These are phyloP conservation scores for Fusarium virguliforme DNA, from an alignment of 2,329 filamentous ascomycete species.

Conservation along the genomic window DNA sequence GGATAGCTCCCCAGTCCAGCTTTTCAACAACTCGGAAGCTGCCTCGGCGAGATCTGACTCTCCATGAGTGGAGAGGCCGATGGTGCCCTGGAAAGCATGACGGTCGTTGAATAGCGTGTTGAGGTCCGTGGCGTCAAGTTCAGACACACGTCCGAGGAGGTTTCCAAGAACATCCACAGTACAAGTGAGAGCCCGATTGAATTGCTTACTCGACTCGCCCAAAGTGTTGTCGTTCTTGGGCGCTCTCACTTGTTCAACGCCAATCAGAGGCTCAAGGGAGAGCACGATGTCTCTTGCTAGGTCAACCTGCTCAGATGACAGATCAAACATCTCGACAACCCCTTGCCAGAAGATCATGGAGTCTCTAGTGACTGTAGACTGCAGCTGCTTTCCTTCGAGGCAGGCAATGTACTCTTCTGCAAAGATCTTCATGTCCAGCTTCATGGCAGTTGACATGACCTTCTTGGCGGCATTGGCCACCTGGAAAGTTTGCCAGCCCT, in stretches of 20 bases:
- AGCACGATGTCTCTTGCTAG: conserved; percentile 83
- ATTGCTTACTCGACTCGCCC: conserved; percentile 68
- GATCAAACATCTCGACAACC: conserved; percentile 80
- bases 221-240: conserved; percentile 62
- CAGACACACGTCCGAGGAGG: conserved; percentile 84
- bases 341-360: conserved; percentile 66
- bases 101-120: conserved; percentile 78
- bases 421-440: conserved; percentile 62
- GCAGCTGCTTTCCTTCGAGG: conserved; percentile 72
- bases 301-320: conserved; percentile 78
- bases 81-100: conserved; percentile 79
- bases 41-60: conserved; percentile 85
- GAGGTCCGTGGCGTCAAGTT: conserved; percentile 80
- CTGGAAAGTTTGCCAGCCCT: conserved; percentile 60
- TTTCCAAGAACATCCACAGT: conserved; percentile 75
- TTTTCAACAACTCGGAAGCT: conserved; percentile 86
- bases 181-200: conserved; percentile 79
- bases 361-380: conserved; percentile 77
- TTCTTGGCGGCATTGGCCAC: conserved; percentile 63
- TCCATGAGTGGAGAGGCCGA: conserved; percentile 86
- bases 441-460: conserved; percentile 69
- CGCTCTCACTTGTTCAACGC: conserved; percentile 80
- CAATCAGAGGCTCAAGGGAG: conserved; percentile 79
- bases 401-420: conserved; percentile 71
- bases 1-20: conserved; percentile 78